These are phyloP conservation scores for Balakata baccata DNA, from an alignment of 345 rosid genomes.

Conservation along the genomic window DNA sequence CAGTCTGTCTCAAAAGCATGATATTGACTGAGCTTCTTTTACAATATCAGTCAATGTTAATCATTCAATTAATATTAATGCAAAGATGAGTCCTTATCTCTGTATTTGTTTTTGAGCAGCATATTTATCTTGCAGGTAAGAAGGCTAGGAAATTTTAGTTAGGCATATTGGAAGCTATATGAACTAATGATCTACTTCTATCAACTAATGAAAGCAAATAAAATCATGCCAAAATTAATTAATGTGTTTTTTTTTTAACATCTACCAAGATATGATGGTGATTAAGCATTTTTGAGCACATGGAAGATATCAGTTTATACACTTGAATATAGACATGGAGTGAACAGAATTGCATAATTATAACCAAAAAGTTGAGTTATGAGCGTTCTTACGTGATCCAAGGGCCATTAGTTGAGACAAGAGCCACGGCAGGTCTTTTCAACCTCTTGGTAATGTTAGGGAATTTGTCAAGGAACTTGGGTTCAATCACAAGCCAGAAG, in stretches of 20 bases:
- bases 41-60: background rate
- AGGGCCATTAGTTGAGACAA: conserved; percentile 82
- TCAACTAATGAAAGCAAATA: background rate
- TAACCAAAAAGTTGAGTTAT: background rate
- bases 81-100: background rate
- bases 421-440: conserved; percentile 90
- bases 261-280: background rate
- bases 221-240: background rate
- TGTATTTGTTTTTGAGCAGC: background rate
- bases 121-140: background rate
- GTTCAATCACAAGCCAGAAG: conserved; percentile 94
- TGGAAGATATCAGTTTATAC: background rate
- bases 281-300: background rate
- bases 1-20: background rate
- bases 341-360: background rate
- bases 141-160: background rate
- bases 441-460: conserved; percentile 74
- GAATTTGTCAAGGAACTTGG: conserved; percentile 80
- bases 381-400: conserved; percentile 83
- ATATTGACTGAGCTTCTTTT: background rate
- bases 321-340: background rate
- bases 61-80: background rate
- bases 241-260: background rate
- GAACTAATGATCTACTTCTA: background rate
- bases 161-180: background rate